Conservation (phyloP, 2,329 filamentous ascomycete species). For the Karstenula rhodostoma region DNA sequence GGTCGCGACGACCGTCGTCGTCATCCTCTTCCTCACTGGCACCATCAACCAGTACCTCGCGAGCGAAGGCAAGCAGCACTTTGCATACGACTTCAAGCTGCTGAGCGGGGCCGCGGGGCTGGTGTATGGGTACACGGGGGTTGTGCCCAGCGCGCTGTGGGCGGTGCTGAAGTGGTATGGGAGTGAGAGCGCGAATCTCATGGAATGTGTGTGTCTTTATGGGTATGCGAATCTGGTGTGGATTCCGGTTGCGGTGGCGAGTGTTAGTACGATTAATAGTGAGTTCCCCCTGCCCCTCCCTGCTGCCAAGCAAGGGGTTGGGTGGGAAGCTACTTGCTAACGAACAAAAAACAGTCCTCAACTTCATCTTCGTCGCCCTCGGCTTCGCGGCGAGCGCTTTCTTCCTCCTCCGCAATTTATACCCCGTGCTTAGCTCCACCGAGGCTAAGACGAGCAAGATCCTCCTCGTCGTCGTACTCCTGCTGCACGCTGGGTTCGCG, state of each 20-base stretch:
- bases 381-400: constrained; percentile 49
- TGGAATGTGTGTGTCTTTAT: constrained; percentile 96
- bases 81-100: constrained; percentile 90
- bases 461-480: constrained; percentile 82
- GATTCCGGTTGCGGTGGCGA: constrained; percentile 92
- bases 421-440: constrained; percentile 88
- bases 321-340: background rate
- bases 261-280: constrained; percentile 82
- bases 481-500: constrained; percentile 86
- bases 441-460: constrained; percentile 92
- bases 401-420: constrained; percentile 52
- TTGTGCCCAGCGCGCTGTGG: constrained; percentile 87
- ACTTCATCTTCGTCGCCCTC: constrained; percentile 91
- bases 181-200: constrained; percentile 87
- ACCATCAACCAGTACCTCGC: constrained; percentile 93
- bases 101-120: constrained; percentile 90
- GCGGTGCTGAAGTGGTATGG: constrained; percentile 93
- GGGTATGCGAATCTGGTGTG: constrained; percentile 97
- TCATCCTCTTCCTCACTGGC: constrained; percentile 93
- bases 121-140: constrained; percentile 87
- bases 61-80: constrained; percentile 70
- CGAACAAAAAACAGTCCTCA: constrained; percentile 65
- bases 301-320: background rate
- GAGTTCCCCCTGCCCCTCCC: constrained; percentile 28
- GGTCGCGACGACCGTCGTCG: constrained; percentile 97